Conservation (phyloP, 2,329 filamentous ascomycete genomes). For the Fusarium hostae region DNA sequence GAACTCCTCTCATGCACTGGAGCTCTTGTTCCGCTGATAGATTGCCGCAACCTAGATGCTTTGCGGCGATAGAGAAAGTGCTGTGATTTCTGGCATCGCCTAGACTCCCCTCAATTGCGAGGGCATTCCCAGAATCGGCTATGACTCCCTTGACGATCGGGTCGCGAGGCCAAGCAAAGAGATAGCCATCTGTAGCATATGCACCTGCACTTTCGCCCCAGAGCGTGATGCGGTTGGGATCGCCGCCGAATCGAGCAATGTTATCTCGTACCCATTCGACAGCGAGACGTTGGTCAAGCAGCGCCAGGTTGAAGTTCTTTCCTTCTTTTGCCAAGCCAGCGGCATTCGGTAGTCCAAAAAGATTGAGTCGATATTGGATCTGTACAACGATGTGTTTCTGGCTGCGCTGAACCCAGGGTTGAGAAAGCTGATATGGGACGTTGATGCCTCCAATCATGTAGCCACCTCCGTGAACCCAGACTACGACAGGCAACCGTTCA, state of each 20-base stretch:
- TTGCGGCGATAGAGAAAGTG: conserved; percentile 14
- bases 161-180: conserved; percentile 29
- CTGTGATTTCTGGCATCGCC: conserved; percentile 16
- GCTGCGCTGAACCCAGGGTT: conserved; percentile 29
- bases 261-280: conserved; percentile 37
- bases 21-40: conserved; percentile 2
- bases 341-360: conserved; percentile 27
- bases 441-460: conserved; percentile 22
- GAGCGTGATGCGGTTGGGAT: conserved; percentile 29
- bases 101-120: conserved; percentile 15
- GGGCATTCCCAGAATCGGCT: conserved; percentile 31
- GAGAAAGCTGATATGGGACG: conserved; percentile 26
- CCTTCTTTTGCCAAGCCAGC: not conserved
- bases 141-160: conserved; percentile 32
- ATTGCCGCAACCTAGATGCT: conserved; percentile 3
- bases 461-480: conserved; percentile 29
- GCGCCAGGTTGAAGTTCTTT: conserved; percentile 25
- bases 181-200: conserved; percentile 28
- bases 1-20: conserved; percentile 17
- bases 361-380: conserved; percentile 31
- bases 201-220: conserved; percentile 37
- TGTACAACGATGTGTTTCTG: conserved; percentile 36
- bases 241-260: conserved; percentile 31
- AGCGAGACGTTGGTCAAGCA: conserved; percentile 35
- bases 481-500: conserved; percentile 1